phyloP scores from a whole-genome alignment of 257 asterid genomes.

The Petunia secreta region DNA sequence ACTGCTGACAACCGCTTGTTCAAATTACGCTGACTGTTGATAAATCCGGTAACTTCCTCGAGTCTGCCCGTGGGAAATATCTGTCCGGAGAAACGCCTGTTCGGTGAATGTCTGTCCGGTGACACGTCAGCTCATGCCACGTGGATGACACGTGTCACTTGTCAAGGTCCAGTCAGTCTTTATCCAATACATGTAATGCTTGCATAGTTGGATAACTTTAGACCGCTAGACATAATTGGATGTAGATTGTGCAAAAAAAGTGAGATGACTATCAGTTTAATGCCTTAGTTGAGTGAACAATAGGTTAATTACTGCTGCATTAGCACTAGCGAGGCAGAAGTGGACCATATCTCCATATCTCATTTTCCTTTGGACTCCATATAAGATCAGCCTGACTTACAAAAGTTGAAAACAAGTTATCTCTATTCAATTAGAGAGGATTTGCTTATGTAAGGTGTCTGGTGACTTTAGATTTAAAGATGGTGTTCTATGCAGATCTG shows the following conservation, averaged over 20 bases:
- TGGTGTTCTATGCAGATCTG: background rate
- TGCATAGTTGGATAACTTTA: constrained; percentile 10
- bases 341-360: background rate
- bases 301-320: constrained; percentile 7
- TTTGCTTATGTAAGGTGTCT: background rate
- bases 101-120: too few relatives aligned
- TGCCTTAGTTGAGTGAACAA: constrained; percentile 14
- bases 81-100: too few relatives aligned
- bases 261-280: background rate
- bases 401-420: constrained; percentile 6
- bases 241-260: background rate
- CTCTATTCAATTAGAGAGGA: constrained; percentile 9
- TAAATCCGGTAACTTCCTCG: too few relatives aligned
- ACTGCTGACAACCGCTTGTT: too few relatives aligned
- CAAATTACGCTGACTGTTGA: too few relatives aligned
- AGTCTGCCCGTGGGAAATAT: too few relatives aligned
- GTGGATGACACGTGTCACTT: too few relatives aligned
- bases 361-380: constrained; percentile 13
- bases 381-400: background rate
- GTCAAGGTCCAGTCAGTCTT: too few relatives aligned
- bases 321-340: background rate
- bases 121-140: too few relatives aligned
- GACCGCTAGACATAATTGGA: background rate
- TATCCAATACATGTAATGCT: too few relatives aligned
- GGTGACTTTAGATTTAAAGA: background rate